Evolutionary conservation across 495 filamentous ascomycete genomes (phyloP).

Genomic region (Penicillium bialowiezense): DNA sequence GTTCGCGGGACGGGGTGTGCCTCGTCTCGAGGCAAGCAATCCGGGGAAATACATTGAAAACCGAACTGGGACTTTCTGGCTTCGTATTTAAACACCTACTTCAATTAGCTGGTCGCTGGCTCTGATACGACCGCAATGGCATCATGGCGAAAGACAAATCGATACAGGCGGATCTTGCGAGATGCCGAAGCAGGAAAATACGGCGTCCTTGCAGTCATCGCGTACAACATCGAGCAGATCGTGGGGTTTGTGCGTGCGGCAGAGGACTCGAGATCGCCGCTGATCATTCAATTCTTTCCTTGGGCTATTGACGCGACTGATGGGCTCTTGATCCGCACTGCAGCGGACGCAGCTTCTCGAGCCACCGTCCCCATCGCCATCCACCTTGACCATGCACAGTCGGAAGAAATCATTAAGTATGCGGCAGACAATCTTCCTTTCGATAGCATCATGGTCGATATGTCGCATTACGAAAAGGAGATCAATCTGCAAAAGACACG

Average conservation of each 20-base stretch:
- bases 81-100: too few species aligned
- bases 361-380: constrained; percentile 64
- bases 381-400: constrained; percentile 68
- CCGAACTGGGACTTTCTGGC: too few species aligned
- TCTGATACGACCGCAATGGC: too few species aligned
- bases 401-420: constrained; percentile 54
- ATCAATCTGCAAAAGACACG: constrained; percentile 64
- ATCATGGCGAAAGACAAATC: constrained; percentile 18
- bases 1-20: too few species aligned
- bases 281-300: constrained; percentile 75
- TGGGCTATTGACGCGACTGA: constrained; percentile 69
- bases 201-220: constrained; percentile 67
- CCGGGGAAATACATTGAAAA: too few species aligned
- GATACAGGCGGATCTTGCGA: constrained; percentile 50
- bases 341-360: constrained; percentile 51
- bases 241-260: constrained; percentile 68
- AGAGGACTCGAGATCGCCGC: constrained; percentile 61
- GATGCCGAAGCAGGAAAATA: constrained; percentile 60
- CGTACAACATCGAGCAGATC: constrained; percentile 76
- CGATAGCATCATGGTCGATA: constrained; percentile 73
- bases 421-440: constrained; percentile 58
- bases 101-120: too few species aligned
- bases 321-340: constrained; percentile 53
- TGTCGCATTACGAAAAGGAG: constrained; percentile 71
- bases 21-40: too few species aligned